phyloP scores from a whole-genome alignment of 805 yeast genomes.

The Pichia nanzhaoensis region DNA sequence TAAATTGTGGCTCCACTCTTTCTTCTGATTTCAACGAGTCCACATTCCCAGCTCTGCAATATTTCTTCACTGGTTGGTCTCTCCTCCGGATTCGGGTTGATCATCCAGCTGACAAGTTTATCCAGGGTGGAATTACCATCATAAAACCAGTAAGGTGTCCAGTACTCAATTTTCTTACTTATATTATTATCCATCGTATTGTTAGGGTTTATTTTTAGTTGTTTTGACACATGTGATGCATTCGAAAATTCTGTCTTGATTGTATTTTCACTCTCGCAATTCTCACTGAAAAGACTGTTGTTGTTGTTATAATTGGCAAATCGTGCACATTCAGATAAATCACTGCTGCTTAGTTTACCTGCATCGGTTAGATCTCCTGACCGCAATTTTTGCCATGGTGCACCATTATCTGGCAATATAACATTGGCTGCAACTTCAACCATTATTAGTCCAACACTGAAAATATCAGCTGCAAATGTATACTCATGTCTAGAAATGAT shows the following conservation, averaged over 20 bases:
- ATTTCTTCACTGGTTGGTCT: constrained; percentile 78
- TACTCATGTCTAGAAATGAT: constrained; percentile 75
- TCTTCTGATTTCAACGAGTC: constrained; percentile 69
- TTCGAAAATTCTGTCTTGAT: not conserved
- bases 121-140: constrained; percentile 72
- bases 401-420: constrained; percentile 89
- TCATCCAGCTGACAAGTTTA: constrained; percentile 78
- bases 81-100: constrained; percentile 69
- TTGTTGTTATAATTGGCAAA: not conserved
- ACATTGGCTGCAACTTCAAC: constrained; percentile 96
- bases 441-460: constrained; percentile 88
- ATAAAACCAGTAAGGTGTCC: constrained; percentile 83
- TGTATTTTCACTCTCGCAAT: not conserved
- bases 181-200: not conserved
- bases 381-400: constrained; percentile 92
- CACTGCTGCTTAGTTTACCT: constrained; percentile 74
- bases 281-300: not conserved
- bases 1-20: constrained; percentile 91
- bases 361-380: constrained; percentile 96
- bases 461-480: constrained; percentile 89
- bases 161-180: constrained; percentile 22
- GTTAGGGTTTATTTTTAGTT: not conserved
- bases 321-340: constrained; percentile 33
- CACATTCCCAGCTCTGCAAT: constrained; percentile 65
- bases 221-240: not conserved